Percentiles rank a stretch among this genome's conserved stretches.
Conservation (phyloP, 2,329 filamentous ascomycete species). For the Ceratocystis ficicola region DNA sequence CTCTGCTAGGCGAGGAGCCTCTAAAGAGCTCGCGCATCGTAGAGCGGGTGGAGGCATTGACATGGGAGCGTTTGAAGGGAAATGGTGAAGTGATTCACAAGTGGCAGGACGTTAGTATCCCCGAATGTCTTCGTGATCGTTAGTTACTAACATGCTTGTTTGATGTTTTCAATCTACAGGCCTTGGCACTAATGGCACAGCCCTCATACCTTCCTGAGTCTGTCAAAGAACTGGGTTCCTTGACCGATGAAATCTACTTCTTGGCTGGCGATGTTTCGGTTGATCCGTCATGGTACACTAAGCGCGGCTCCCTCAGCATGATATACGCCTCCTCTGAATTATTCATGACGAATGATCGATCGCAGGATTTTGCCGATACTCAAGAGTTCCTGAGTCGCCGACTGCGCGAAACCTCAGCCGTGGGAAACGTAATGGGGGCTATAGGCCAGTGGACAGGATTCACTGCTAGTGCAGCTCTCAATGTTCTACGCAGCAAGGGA, state of each 20-base stretch:
- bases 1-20: slow-evolving; percentile 32
- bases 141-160: not conserved
- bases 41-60: slow-evolving; percentile 55
- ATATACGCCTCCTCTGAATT: slow-evolving; percentile 65
- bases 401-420: slow-evolving; percentile 52
- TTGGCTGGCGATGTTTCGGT: slow-evolving; percentile 71
- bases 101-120: slow-evolving; percentile 67
- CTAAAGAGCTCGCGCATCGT: slow-evolving; percentile 38
- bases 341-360: slow-evolving; percentile 85
- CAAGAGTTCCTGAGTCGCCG: slow-evolving; percentile 66
- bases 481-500: slow-evolving; percentile 78
- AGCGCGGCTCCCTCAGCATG: slow-evolving; percentile 44
- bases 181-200: slow-evolving; percentile 80
- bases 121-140: not conserved
- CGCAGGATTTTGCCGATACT: slow-evolving; percentile 61
- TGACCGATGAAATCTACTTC: slow-evolving; percentile 89
- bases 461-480: slow-evolving; percentile 62
- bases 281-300: slow-evolving; percentile 76
- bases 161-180: slow-evolving; percentile 37
- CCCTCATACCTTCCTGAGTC: slow-evolving; percentile 65
- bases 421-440: slow-evolving; percentile 51
- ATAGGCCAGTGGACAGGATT: slow-evolving; percentile 72
- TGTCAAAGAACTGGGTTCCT: slow-evolving; percentile 61
- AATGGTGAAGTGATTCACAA: slow-evolving; percentile 61
- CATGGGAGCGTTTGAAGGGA: slow-evolving; percentile 63